Evolutionary conservation across 768 basidiomycete genomes (phyloP), one percentile per base, ranked within the genome.

Genomic region (Hebeloma cylindrosporum): DNA sequence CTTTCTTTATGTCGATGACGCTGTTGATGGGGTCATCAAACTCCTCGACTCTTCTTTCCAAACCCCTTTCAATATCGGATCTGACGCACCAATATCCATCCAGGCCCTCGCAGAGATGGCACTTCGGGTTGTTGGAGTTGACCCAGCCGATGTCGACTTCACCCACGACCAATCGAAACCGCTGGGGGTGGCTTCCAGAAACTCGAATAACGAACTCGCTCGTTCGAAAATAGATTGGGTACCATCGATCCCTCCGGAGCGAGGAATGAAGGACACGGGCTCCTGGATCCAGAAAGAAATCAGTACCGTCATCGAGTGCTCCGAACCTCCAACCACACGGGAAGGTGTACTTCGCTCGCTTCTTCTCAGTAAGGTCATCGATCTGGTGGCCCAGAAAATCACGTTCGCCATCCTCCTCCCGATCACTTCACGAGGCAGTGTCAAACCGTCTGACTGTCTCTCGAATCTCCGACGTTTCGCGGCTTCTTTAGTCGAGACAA

Each of bases 351-450:
- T 73, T 27, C 41, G 50, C 14, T 45, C 14, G 7, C 55, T 70
- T 30, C 56, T 58, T 13, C 33, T 28, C 27, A 79, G 78, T 50
- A 48, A 65, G 32, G 34, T 78, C 7, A 47, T 79, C 20, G 43
- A 69, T 33, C 61, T 81, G 6, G 50, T 57, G 5, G 44, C 57
- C 0, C 57, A 61, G 17, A 58, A 13, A 11, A 41, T 57, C 2
- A 61, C 67, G 5, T 78, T 80, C 51, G 81, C 74, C 1, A 65
- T 82, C 30, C 65, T 82, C 2, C 71, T 83, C 6, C 81, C 81
- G 2, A 70, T 83, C 52, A 82, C 80, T 0, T 82, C 80, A 6
- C 67, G 74, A 1, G 73, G 75, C 3, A 57, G 59, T 0, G 22
- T 47, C 2, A 47, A 59, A 4, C 69, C 69, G 0, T 45, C 50